Conservation (phyloP, 108 stramenopile genomes). For the Skeletonema marinoi region DNA sequence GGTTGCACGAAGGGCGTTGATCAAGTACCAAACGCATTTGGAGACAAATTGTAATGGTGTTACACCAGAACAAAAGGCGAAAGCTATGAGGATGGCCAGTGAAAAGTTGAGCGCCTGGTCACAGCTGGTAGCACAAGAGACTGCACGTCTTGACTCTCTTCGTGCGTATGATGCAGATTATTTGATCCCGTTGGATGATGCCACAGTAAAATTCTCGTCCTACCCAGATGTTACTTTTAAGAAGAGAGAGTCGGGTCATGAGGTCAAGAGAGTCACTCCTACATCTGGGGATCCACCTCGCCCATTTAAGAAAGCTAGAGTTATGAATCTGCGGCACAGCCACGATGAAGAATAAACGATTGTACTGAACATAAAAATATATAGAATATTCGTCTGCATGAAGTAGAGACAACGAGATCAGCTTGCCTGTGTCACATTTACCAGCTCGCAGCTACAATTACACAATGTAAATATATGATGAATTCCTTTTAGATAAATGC, state of each 20-base stretch:
- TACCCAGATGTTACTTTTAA: not conserved
- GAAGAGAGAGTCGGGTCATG: not conserved
- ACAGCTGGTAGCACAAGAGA: constrained; percentile 11
- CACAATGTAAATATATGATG: too few relatives aligned
- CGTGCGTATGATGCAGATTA: constrained; percentile 15
- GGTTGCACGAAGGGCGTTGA: not conserved
- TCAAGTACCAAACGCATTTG: constrained; percentile 18
- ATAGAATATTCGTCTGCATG: too few relatives aligned
- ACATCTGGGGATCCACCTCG: not conserved
- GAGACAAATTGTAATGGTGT: not conserved
- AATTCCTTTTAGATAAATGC: too few relatives aligned
- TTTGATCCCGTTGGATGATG: not conserved
- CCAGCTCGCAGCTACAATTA: too few relatives aligned
- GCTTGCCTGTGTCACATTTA: too few relatives aligned
- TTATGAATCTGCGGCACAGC: not conserved
- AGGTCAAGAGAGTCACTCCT: not conserved
- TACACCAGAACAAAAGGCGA: not conserved
- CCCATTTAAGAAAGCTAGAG: not conserved
- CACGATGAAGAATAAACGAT: too few relatives aligned
- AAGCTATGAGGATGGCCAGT: constrained; percentile 4
- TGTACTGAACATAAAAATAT: too few relatives aligned
- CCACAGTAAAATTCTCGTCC: not conserved
- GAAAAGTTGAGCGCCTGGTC: constrained; percentile 25
- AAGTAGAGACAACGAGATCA: too few relatives aligned
- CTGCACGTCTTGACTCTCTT: constrained; percentile 8